phyloP scores from a whole-genome alignment of 495 filamentous ascomycete species.

The Hypoxylon perforatum region DNA sequence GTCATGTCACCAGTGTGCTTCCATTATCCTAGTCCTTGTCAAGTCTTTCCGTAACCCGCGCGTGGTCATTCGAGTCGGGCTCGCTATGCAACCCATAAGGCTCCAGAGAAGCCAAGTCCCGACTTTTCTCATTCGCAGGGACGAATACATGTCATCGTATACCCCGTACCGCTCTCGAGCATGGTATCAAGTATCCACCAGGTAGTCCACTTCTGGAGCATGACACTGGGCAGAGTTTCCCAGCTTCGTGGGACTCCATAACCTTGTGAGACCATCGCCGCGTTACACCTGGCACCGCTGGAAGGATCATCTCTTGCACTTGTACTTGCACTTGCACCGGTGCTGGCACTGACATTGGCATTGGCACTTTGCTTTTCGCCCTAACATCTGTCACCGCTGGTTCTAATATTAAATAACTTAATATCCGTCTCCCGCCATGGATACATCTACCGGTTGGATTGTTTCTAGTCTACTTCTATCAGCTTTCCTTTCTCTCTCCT shows the following conservation, averaged over 20 bases:
- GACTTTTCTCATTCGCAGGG: constrained; percentile 42
- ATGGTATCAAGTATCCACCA: constrained; percentile 47
- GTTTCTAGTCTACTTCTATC: constrained; percentile 42
- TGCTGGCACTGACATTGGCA: neutral
- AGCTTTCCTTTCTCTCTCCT: constrained; percentile 26
- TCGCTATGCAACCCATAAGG: constrained; percentile 45
- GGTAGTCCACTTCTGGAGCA: constrained; percentile 45
- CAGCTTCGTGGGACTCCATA: constrained; percentile 50
- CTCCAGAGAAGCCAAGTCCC: constrained; percentile 41
- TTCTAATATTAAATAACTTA: constrained; percentile 51
- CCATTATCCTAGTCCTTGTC: constrained; percentile 32
- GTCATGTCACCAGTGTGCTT: constrained; percentile 12
- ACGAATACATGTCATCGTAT: constrained; percentile 42
- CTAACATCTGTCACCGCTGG: constrained; percentile 50
- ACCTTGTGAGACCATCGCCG: constrained; percentile 51
- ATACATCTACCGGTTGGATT: constrained; percentile 32
- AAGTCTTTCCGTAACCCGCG: constrained; percentile 37
- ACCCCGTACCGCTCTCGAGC: constrained; percentile 42
- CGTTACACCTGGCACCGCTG: constrained; percentile 50
- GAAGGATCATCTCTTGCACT: constrained; percentile 48
- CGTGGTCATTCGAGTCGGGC: constrained; percentile 45
- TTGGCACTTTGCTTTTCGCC: constrained; percentile 46
- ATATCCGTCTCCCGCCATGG: constrained; percentile 51
- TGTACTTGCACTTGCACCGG: constrained; percentile 8
- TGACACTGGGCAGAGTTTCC: constrained; percentile 47